phyloP scores from a whole-genome alignment of 1,139 yeast genomes.

The Chernovozyma sophiae-reginae region DNA sequence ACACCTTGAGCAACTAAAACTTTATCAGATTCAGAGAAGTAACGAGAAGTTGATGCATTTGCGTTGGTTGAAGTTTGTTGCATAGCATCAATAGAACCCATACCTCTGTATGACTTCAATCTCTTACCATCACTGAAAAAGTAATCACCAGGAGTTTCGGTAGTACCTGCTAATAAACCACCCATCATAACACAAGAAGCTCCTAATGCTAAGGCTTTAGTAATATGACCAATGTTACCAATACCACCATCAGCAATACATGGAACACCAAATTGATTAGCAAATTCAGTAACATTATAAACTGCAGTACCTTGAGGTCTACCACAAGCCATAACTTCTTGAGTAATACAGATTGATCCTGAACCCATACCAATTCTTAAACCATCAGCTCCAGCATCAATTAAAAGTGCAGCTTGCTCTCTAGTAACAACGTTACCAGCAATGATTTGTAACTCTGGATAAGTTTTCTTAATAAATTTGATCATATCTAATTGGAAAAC shows the following conservation, averaged over 20 bases:
- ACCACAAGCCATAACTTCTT: constrained; percentile 99
- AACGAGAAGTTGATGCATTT: constrained; percentile 96
- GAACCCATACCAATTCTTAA: constrained; percentile 99
- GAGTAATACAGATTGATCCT: constrained; percentile 97
- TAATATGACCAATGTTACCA: constrained; percentile 97
- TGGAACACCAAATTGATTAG: constrained; percentile 87
- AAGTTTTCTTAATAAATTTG: constrained; percentile 79
- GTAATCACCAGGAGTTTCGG: constrained; percentile 98
- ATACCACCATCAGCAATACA: constrained; percentile 99
- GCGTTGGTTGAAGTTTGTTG: constrained; percentile 85
- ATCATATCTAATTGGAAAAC: constrained; percentile 91
- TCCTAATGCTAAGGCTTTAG: constrained; percentile 95
- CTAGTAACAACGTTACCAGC: constrained; percentile 99
- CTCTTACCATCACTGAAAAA: constrained; percentile 98
- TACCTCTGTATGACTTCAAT: constrained; percentile 96
- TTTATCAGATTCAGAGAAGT: constrained; percentile 92
- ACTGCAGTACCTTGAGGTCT: constrained; percentile 99
- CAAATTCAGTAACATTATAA: constrained; percentile 80
- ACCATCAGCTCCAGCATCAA: constrained; percentile 96
- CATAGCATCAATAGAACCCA: constrained; percentile 99
- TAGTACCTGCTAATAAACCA: constrained; percentile 96
- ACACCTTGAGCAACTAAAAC: constrained; percentile 99
- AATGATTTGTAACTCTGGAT: constrained; percentile 79
- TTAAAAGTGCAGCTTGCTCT: constrained; percentile 96
- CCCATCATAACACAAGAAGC: constrained; percentile 99